Evolutionary conservation across 2,329 filamentous ascomycete genomes (phyloP), one percentile per base, ranked within the genome.

Genomic region (Penicillium psychrosexuale): DNA sequence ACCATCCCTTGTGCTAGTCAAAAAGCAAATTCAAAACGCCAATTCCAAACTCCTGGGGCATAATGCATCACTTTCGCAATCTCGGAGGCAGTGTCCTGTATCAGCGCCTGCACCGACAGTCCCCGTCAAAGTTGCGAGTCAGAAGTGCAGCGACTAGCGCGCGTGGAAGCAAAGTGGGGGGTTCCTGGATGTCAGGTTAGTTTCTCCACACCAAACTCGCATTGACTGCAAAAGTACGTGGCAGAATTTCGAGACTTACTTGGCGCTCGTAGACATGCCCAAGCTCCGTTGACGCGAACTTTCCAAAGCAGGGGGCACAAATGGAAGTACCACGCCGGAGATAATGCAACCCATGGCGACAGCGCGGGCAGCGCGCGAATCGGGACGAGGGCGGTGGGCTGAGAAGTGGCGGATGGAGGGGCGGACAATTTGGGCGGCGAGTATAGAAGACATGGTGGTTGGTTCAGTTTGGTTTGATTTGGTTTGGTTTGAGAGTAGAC

Each of bases 291-390:
- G 72, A 33, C 73, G 69, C 33, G 74, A 76, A 56, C 75, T 77
- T 57, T 78, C 76, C 11, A 78, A 66, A 5, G 77, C 77, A 7
- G 77, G 76, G 28, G 77, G 77, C 3, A 78, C 71, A 57, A 78
- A 78, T 5, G 77, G 76, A 5, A 78, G 63, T 17, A 77, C 68
- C 19, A 78, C 75, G 2, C 72, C 74, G 1, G 75, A 73, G 38
- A 73, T 64, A 13, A 78, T 67, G 56, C 75, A 75, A 13, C 74
- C 74, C 48, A 67, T 69, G 43, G 75, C 70, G 30, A 77, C 60
- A 40, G 75, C 72, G 34, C 74, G 74, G 39, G 74, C 69, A 44
- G 69, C 66, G 39, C 71, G 74, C 47, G 69, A 73, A 42, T 74
- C 70, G 17, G 72, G 72, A 24, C 62, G 71, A 34, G 74, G 69